Evolutionary conservation across 2,329 filamentous ascomycete species (phyloP).

Genomic region (Cytospora mali): DNA sequence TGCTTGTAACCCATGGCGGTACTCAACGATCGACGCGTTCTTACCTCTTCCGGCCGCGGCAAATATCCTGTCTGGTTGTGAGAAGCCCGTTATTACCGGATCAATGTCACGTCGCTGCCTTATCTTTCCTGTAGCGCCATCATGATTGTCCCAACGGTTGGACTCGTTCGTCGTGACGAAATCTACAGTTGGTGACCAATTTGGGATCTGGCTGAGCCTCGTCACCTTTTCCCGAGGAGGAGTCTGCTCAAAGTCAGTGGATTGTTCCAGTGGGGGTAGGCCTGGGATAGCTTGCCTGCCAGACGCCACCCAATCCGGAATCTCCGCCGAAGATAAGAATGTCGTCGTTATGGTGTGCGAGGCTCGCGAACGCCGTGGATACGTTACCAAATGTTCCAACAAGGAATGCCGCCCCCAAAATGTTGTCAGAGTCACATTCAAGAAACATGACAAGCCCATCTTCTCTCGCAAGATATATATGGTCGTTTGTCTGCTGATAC

Average conservation of each 20-base stretch:
- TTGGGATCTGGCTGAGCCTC: constrained; percentile 63
- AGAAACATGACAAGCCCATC: constrained; percentile 79
- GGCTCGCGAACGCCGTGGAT: constrained; percentile 77
- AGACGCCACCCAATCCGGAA: constrained; percentile 76
- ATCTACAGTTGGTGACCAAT: constrained; percentile 64
- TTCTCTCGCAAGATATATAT: constrained; percentile 84
- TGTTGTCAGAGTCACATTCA: constrained; percentile 63
- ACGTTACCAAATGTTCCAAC: constrained; percentile 75
- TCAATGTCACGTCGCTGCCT: constrained; percentile 35
- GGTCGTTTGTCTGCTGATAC: constrained; percentile 68
- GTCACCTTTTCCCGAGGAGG: constrained; percentile 56
- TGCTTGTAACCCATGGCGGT: constrained; percentile 71
- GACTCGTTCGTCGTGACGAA: constrained; percentile 50
- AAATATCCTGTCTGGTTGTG: constrained; percentile 61
- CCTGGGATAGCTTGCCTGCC: constrained; percentile 56
- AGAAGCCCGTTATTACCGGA: constrained; percentile 51
- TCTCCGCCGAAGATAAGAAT: constrained; percentile 80
- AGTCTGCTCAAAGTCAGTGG: constrained; percentile 43
- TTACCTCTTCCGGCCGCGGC: constrained; percentile 66
- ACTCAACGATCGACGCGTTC: constrained; percentile 66
- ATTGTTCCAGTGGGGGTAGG: background rate
- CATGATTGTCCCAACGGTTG: constrained; percentile 34
- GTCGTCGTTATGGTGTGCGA: constrained; percentile 58
- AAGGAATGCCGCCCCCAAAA: constrained; percentile 57
- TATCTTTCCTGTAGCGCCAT: constrained; percentile 27